phyloP scores from a whole-genome alignment of 306 rosid genomes.

The Prosopis cineraria region DNA sequence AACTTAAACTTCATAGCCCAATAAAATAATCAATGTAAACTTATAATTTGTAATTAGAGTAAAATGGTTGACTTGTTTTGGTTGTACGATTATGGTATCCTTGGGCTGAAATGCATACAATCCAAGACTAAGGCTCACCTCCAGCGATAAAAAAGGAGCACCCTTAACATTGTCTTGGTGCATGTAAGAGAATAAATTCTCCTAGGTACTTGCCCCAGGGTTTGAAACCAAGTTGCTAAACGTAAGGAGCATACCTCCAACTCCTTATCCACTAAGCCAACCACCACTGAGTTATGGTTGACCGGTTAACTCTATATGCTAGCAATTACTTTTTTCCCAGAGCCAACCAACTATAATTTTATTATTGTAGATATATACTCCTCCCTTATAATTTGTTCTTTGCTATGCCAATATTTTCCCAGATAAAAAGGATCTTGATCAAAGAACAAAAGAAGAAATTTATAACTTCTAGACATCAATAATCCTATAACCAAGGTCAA shows the following conservation, averaged over 20 bases:
- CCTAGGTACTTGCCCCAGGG: neutral
- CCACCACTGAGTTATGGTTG: neutral
- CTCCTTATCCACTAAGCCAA: neutral
- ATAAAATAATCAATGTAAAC: neutral
- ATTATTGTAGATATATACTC: neutral
- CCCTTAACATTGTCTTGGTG: too few species aligned
- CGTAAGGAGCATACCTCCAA: neutral
- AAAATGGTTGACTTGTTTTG: neutral
- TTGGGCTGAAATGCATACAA: neutral
- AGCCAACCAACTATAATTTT: slow-evolving; percentile 3
- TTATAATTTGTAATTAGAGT: neutral
- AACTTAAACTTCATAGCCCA: slow-evolving; percentile 2
- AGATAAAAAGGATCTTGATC: slow-evolving; percentile 8
- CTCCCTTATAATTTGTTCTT: neutral
- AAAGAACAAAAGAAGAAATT: neutral
- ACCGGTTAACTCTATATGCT: slow-evolving; percentile 12
- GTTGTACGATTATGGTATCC: neutral
- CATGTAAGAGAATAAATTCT: too few species aligned
- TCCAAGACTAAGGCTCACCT: neutral
- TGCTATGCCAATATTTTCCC: slow-evolving; percentile 3
- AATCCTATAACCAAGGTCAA: neutral
- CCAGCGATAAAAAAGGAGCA: neutral
- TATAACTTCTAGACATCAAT: neutral
- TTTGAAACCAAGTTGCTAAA: neutral
- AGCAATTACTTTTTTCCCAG: neutral